These are phyloP conservation scores for Coleophoma cylindrospora DNA, from an alignment of 2,329 filamentous ascomycete species.

Conservation along the genomic window DNA sequence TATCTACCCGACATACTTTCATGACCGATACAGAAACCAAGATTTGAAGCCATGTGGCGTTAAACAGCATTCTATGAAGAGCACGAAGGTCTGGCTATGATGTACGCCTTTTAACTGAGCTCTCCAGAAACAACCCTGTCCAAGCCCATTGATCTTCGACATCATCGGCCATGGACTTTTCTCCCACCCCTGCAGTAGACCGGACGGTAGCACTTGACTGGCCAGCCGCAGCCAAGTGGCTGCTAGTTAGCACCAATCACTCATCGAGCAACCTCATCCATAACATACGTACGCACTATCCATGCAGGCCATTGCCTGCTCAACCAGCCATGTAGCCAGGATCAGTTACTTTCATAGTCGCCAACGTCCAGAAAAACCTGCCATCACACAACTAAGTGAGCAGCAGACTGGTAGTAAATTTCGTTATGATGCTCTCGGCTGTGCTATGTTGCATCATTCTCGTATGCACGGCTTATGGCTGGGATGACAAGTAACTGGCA, in stretches of 20 bases:
- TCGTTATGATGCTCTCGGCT: neutral
- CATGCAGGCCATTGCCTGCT: constrained; percentile 1
- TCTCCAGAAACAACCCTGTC: constrained; percentile 3
- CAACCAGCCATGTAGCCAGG: neutral
- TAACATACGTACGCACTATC: neutral
- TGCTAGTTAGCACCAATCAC: neutral
- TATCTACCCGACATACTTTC: too few species aligned
- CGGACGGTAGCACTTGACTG: too few species aligned
- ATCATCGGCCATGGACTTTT: constrained; percentile 5
- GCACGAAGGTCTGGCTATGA: too few species aligned
- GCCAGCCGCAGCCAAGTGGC: neutral
- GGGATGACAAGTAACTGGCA: too few species aligned
- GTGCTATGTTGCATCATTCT: too few species aligned
- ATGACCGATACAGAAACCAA: too few species aligned
- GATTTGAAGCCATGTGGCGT: too few species aligned
- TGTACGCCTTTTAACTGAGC: too few species aligned
- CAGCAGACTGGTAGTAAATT: neutral
- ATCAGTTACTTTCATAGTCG: neutral
- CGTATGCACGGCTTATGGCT: too few species aligned
- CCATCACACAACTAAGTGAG: neutral
- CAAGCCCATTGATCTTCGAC: constrained; percentile 5
- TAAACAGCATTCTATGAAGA: too few species aligned
- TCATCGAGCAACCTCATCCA: too few species aligned
- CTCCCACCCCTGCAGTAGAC: neutral
- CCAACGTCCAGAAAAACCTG: neutral